Evolutionary conservation across 2,329 filamentous ascomycete species (phyloP).

Genomic region (Arachnomyces sp.): DNA sequence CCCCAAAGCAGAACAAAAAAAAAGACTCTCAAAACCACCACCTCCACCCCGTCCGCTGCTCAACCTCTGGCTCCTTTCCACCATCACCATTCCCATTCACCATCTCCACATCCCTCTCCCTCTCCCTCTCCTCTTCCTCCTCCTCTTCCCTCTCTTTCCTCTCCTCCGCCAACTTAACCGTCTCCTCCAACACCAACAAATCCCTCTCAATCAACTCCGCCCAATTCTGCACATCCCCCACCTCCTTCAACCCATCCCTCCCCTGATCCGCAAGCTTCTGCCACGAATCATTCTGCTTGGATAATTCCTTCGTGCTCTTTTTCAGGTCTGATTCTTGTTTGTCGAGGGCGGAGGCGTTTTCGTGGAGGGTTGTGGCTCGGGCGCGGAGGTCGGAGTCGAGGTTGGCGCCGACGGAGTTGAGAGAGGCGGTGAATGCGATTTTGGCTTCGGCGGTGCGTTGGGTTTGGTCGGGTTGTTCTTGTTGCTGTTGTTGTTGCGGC

Average conservation of each 20-base stretch:
- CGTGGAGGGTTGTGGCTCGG: constrained; percentile 50
- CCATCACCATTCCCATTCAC: constrained; percentile 3
- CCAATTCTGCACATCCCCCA: constrained; percentile 61
- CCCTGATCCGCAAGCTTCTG: constrained; percentile 48
- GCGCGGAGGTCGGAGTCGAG: constrained; percentile 48
- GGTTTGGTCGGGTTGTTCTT: constrained; percentile 11
- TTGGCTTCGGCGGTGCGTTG: constrained; percentile 36
- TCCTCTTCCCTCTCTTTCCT: constrained; percentile 13
- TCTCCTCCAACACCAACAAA: constrained; percentile 37
- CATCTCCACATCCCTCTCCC: constrained; percentile 6
- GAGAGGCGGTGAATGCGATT: constrained; percentile 38
- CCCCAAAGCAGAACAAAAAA: too few species aligned
- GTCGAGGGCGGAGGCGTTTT: constrained; percentile 46
- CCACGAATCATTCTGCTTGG: constrained; percentile 48
- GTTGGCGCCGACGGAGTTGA: constrained; percentile 37
- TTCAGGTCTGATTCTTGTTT: constrained; percentile 50
- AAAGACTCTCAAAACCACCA: constrained; percentile 12
- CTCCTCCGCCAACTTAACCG: constrained; percentile 30
- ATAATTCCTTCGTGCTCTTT: constrained; percentile 43
- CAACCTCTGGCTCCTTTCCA: background rate
- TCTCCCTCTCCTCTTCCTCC: constrained; percentile 11
- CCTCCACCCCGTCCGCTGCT: constrained; percentile 4
- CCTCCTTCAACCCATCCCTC: constrained; percentile 51
- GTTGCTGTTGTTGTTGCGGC: constrained; percentile 6
- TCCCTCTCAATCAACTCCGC: constrained; percentile 53